Evolutionary conservation across 2,329 filamentous ascomycete genomes (phyloP), one percentile per base, ranked within the genome.

Genomic region (Escovopsis weberi): DNA sequence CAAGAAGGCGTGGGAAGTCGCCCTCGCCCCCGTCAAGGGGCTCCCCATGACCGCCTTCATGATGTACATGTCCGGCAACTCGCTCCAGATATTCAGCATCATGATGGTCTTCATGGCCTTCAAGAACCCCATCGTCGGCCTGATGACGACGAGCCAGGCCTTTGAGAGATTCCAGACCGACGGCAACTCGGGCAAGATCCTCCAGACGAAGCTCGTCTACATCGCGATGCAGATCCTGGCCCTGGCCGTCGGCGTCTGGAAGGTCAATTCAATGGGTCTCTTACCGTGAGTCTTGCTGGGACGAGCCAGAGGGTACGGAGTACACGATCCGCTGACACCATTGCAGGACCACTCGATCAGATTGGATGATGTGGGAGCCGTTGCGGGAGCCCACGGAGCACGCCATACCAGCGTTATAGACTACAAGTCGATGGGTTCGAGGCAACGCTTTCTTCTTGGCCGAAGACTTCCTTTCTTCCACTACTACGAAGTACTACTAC

Each of bases 31-130:
- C 1, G 82, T 91, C 48, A 98, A 98, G 69, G 80, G 82, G 59
- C 72, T 98, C 38, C 91, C 91, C 45, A 98, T 98, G 91, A 96
- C 93, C 44, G 88, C 82, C 49, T 89, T 98, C 61, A 95, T 95
- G 80, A 96, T 96, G 87, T 98, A 98, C 74, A 98, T 98, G 91
- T 93, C 89, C 30, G 91, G 91, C 56, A 98, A 96, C 67, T 87
- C 85, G 47, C 76, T 98, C 38, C 91, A 98, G 61, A 96, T 98
- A 51, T 98, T 98, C 70, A 93, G 84, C 64, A 96, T 98, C 65
- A 96, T 96, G 86, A 98, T 96, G 88, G 89, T 96, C 15, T 88
- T 89, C 56, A 96, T 95, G 83, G 80, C 94, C 38, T 98, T 98
- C 74, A 96, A 96, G 71, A 93, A 85, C 51, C 91, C 91, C 9